Base-by-base conservation (phyloP, 2,329 filamentous ascomycete genomes). In the Massarina eburnea region DNA sequence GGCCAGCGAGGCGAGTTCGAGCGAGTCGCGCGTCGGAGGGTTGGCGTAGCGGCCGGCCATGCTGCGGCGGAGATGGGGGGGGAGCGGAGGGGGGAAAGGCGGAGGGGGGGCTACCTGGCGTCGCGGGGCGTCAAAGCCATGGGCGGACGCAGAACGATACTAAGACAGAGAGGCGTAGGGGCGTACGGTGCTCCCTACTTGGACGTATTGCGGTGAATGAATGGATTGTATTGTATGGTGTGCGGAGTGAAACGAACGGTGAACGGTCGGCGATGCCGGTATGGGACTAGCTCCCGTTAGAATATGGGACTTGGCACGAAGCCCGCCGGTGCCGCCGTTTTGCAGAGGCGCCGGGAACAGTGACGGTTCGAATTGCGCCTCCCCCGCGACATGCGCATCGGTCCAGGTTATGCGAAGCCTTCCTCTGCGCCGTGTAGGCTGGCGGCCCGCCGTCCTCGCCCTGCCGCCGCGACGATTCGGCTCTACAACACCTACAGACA, bases 1-100 rank as follows among this genome's bases (percentile, higher is more conserved):
- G 49, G 92, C 94, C 54, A 99, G 84, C 42, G 91, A 96, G 49
- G 91, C 94, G 47, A 99, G 86, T 76, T 99, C 94, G 64, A 99
- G 84, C 37, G 92, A 97, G 79, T 99, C 94, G 74, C 94, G 89
- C 51, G 83, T 74, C 41, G 59, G 62, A 45, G 68, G 62, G 55
- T 54, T 64, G 40, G 67, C 59, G 45, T 71, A 69, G 61, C 65
- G 66, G 54, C 56, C 59, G 56, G 69, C 64, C 67, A 71, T 72
- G 58, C 29, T 66, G 57, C 47, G 38, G 43, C 46, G 44, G 36
- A 8, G 26, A 19, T 19, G 33, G 7, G 30, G 30, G 7, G 30
- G 5, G 17, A 33, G 30, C 8, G 26, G 8, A 29, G 26, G 26
- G 14, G 14, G 14, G 32, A 15, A 18, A 8, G 32, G 32, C 17